A percentile compares a stretch with the other conserved stretches of the same genome.
Evolutionary conservation across 2,329 filamentous ascomycete species (phyloP).

Genomic region (Penicillium expansum): DNA sequence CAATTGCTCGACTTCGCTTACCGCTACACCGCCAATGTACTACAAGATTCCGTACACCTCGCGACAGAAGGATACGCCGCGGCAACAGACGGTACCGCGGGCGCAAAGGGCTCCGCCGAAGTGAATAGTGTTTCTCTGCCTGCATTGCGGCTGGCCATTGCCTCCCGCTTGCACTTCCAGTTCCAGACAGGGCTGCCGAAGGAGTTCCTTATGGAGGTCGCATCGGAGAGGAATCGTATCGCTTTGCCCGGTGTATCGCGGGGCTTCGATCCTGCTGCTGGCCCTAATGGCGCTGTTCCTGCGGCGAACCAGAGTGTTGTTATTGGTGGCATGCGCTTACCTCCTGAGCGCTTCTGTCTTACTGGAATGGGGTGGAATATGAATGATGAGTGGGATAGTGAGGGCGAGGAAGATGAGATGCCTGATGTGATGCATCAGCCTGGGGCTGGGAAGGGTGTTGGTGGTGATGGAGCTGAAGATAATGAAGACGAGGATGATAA

Average conservation of each 20-base stretch:
- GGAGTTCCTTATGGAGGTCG: constrained; percentile 60
- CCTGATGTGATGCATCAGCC: constrained; percentile 19
- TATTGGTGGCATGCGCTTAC: constrained; percentile 56
- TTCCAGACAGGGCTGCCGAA: constrained; percentile 60
- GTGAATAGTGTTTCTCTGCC: constrained; percentile 54
- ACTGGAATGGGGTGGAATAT: constrained; percentile 57
- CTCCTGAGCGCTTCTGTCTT: constrained; percentile 61
- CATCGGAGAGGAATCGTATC: constrained; percentile 54
- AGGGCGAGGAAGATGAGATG: constrained; percentile 48
- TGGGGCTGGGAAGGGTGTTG: constrained; percentile 28
- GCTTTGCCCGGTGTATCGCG: constrained; percentile 55
- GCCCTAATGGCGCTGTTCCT: constrained; percentile 21
- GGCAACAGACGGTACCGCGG: constrained; percentile 30
- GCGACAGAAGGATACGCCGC: constrained; percentile 51
- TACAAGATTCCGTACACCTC: constrained; percentile 53
- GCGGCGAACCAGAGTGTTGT: constrained; percentile 35
- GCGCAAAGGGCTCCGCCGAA: constrained; percentile 42
- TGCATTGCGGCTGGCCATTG: constrained; percentile 60
- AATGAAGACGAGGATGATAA: constrained; percentile 43
- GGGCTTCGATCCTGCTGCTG: constrained; percentile 40
- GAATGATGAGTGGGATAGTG: constrained; percentile 58
- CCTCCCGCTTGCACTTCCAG: constrained; percentile 58
- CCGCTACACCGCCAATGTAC: constrained; percentile 52
- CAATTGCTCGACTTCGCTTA: constrained; percentile 54
- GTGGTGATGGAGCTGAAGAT: constrained; percentile 35